Percentiles rank a stretch among this genome's conserved stretches.
Conservation (phyloP, 2,329 filamentous ascomycete genomes). For the Aspergillus sp. region DNA sequence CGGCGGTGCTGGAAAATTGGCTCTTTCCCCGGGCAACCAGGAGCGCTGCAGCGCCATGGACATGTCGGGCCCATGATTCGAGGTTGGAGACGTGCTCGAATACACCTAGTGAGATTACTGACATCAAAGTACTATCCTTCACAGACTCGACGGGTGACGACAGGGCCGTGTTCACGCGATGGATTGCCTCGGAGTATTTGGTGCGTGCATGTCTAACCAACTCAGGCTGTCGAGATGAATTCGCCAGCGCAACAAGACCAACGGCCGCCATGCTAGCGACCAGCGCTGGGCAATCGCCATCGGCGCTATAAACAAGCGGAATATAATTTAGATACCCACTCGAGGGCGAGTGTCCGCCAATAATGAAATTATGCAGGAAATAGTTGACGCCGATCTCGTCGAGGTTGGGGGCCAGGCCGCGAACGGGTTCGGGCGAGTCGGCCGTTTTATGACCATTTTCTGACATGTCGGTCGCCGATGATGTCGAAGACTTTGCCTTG, state of each 20-base stretch:
- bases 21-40: constrained; percentile 28
- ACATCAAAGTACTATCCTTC: constrained; percentile 33
- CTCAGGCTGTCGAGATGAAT: constrained; percentile 26
- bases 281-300: constrained; percentile 26
- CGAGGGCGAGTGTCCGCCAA: constrained; percentile 18
- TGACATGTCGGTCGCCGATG: background rate
- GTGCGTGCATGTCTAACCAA: constrained; percentile 26
- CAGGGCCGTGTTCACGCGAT: constrained; percentile 27
- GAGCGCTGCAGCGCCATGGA: constrained; percentile 31
- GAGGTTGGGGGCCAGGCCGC: constrained; percentile 14
- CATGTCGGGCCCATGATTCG: constrained; percentile 30
- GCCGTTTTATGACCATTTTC: background rate
- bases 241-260: constrained; percentile 32
- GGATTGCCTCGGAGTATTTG: constrained; percentile 32
- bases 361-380: constrained; percentile 31
- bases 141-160: constrained; percentile 27
- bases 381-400: constrained; percentile 33
- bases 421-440: constrained; percentile 3
- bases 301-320: constrained; percentile 20
- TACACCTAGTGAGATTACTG: constrained; percentile 32
- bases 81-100: constrained; percentile 32
- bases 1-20: constrained; percentile 24
- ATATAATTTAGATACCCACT: constrained; percentile 33
- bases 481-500: constrained; percentile 7
- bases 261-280: constrained; percentile 33